Percentiles rank a stretch among this genome's conserved stretches.
Evolutionary conservation across 2,329 filamentous ascomycete genomes (phyloP).

Genomic region (Metarhizium rileyi): DNA sequence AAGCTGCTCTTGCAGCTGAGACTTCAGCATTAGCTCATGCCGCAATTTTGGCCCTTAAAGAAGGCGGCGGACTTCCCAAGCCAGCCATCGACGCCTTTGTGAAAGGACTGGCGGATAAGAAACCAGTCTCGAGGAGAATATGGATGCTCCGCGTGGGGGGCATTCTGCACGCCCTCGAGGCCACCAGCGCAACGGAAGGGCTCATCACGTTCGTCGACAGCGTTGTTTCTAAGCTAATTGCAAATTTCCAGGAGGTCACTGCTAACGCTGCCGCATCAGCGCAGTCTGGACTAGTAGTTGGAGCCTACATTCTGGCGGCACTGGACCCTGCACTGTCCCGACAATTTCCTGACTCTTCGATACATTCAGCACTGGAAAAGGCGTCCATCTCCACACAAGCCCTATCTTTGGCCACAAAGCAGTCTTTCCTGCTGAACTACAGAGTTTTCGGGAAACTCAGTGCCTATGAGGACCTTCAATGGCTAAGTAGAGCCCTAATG

Average conservation of each 20-base stretch:
- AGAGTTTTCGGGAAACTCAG: slow-evolving; percentile 76
- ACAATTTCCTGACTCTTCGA: slow-evolving; percentile 43
- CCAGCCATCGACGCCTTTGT: slow-evolving; percentile 58
- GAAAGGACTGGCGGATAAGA: slow-evolving; percentile 83
- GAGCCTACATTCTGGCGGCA: slow-evolving; percentile 64
- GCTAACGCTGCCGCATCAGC: slow-evolving; percentile 69
- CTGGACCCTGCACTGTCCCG: slow-evolving; percentile 47
- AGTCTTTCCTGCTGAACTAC: slow-evolving; percentile 77
- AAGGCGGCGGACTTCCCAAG: slow-evolving; percentile 53
- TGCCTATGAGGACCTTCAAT: slow-evolving; percentile 64
- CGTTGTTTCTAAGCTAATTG: slow-evolving; percentile 45
- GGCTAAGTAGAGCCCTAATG: slow-evolving; percentile 63
- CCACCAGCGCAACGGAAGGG: slow-evolving; percentile 36
- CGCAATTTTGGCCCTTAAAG: slow-evolving; percentile 50
- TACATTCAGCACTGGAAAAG: slow-evolving; percentile 39
- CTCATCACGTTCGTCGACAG: slow-evolving; percentile 42
- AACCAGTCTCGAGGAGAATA: slow-evolving; percentile 61
- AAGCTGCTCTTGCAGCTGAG: slow-evolving; percentile 68
- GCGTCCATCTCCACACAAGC: slow-evolving; percentile 54
- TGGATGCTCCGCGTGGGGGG: slow-evolving; percentile 73
- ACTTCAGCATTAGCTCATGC: slow-evolving; percentile 61
- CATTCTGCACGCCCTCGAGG: slow-evolving; percentile 49
- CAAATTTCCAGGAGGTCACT: slow-evolving; percentile 67
- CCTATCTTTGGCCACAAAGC: slow-evolving; percentile 64
- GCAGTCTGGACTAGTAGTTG: slow-evolving; percentile 74